These are phyloP conservation scores for Magnaporthales sp. DNA, from an alignment of 2,329 filamentous ascomycete species.

Conservation along the genomic window DNA sequence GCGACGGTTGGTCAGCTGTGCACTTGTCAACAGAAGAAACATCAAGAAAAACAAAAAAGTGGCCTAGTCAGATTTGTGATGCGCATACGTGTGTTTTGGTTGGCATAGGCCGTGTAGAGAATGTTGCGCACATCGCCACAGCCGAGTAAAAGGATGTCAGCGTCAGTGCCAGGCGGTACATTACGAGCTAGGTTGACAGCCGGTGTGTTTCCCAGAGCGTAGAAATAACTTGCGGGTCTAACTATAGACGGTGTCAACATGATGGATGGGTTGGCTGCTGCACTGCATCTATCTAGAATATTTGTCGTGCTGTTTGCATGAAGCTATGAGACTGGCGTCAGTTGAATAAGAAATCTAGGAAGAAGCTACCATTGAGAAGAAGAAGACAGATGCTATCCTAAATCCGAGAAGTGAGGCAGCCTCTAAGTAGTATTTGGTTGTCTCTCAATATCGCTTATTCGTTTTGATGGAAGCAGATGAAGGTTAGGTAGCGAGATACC, in stretches of 20 bases:
- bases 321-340: neutral
- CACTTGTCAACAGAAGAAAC: neutral
- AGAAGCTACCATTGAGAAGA: neutral
- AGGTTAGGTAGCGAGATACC: no score
- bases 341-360: neutral
- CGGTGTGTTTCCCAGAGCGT: conserved; percentile 46
- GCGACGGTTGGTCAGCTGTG: neutral
- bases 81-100: conserved; percentile 27
- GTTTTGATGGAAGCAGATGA: no score
- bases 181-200: conserved; percentile 38
- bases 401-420: no score
- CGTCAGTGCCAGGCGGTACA: conserved; percentile 39
- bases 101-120: conserved; percentile 40
- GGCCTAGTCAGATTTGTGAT: neutral
- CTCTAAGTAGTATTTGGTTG: no score
- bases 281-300: neutral
- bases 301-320: neutral
- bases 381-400: neutral
- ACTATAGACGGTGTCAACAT: conserved; percentile 29
- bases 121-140: conserved; percentile 49
- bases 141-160: conserved; percentile 41
- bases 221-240: conserved; percentile 24
- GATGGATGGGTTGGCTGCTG: neutral
- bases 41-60: neutral
- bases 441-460: no score